These are phyloP conservation scores for Pezicula neosporulosa DNA, from an alignment of 2,329 filamentous ascomycete species.

Conservation along the genomic window DNA sequence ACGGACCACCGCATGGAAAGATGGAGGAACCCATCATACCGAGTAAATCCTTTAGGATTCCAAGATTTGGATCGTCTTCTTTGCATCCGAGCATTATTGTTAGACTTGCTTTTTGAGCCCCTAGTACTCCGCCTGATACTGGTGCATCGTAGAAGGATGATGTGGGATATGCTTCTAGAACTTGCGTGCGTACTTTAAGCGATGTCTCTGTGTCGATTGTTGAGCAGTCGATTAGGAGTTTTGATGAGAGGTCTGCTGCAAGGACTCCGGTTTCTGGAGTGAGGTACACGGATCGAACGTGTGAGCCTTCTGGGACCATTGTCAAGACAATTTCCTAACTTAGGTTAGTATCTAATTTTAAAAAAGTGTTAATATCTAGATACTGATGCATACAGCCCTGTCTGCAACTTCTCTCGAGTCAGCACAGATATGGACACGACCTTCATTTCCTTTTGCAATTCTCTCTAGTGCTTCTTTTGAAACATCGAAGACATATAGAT, in stretches of 20 bases:
- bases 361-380: not conserved
- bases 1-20: slow-evolving; percentile 52
- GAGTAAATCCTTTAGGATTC: slow-evolving; percentile 40
- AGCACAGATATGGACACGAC: slow-evolving; percentile 47
- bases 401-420: slow-evolving; percentile 58
- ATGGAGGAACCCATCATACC: slow-evolving; percentile 49
- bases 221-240: slow-evolving; percentile 68
- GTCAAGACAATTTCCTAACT: slow-evolving; percentile 61
- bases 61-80: slow-evolving; percentile 33
- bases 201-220: slow-evolving; percentile 68
- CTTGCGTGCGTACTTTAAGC: slow-evolving; percentile 7
- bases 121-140: slow-evolving; percentile 31
- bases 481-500: slow-evolving; percentile 59
- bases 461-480: slow-evolving; percentile 49
- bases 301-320: slow-evolving; percentile 65
- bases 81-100: slow-evolving; percentile 34
- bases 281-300: slow-evolving; percentile 63
- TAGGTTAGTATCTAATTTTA: not conserved
- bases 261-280: slow-evolving; percentile 47
- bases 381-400: slow-evolving; percentile 54
- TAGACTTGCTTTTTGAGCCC: slow-evolving; percentile 30
- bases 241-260: slow-evolving; percentile 25
- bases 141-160: slow-evolving; percentile 33
- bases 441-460: slow-evolving; percentile 48
- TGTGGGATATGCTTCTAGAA: slow-evolving; percentile 3